phyloP scores from a whole-genome alignment of 2,329 filamentous ascomycete genomes.

The Corynespora cassiicola region DNA sequence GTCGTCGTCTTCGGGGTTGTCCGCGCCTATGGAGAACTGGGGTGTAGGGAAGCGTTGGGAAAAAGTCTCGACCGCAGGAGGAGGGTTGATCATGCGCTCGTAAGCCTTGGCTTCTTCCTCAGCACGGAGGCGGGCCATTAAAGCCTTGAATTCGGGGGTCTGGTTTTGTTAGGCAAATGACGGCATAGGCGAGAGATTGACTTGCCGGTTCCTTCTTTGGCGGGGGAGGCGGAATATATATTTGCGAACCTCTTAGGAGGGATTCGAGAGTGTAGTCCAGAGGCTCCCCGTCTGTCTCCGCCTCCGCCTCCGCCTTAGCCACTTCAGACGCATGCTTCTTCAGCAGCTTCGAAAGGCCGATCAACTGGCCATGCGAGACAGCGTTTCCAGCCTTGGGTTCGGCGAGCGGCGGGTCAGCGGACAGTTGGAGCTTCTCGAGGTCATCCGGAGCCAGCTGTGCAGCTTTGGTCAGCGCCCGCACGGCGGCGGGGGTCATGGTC shows the following conservation, averaged over 20 bases:
- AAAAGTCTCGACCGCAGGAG: conserved; percentile 63
- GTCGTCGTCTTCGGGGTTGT: conserved; percentile 63
- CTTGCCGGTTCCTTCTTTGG: conserved; percentile 79
- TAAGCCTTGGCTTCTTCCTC: conserved; percentile 85
- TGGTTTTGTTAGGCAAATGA: conserved; percentile 43
- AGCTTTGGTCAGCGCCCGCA: conserved; percentile 63
- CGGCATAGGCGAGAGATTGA: conserved; percentile 12
- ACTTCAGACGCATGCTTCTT: conserved; percentile 34
- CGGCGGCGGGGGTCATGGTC: conserved; percentile 74
- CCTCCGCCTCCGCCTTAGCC: conserved; percentile 1
- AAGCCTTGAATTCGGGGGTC: conserved; percentile 81
- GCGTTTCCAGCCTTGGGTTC: conserved; percentile 66
- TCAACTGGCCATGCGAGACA: conserved; percentile 73
- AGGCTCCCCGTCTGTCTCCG: conserved; percentile 4
- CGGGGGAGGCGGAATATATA: conserved; percentile 81
- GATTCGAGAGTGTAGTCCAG: conserved; percentile 63
- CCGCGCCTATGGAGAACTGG: conserved; percentile 55
- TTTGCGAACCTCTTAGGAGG: conserved; percentile 72
- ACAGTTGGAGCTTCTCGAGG: conserved; percentile 28
- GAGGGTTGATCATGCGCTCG: conserved; percentile 76
- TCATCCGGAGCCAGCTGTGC: conserved; percentile 22
- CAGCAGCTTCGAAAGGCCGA: conserved; percentile 66
- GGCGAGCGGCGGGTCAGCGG: conserved; percentile 57
- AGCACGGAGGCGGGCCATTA: conserved; percentile 84
- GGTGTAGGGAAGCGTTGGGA: conserved; percentile 63